Percentiles rank a stretch among this genome's conserved stretches.
phyloP scores from a whole-genome alignment of 2,329 filamentous ascomycete genomes.

The Tolypocladium paradoxum region DNA sequence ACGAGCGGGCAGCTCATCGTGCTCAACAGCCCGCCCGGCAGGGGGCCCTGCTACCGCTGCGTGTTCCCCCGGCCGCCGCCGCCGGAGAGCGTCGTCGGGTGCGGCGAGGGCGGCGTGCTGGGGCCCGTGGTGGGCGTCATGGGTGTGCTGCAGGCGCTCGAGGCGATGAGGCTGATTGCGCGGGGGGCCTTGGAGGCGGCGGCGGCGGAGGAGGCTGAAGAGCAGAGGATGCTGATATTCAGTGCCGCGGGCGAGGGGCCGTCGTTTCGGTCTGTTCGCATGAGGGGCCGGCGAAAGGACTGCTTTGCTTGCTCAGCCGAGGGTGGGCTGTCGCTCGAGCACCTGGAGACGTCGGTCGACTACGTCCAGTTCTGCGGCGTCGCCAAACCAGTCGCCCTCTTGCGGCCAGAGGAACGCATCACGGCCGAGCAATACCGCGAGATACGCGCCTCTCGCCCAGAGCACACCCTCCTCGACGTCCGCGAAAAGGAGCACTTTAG shows the following conservation, averaged over 20 bases:
- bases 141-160: conserved; percentile 84
- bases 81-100: conserved; percentile 69
- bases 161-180: conserved; percentile 75
- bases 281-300: conserved; percentile 56
- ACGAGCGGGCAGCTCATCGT: conserved; percentile 86
- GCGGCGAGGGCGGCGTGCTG: conserved; percentile 85
- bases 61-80: conserved; percentile 84
- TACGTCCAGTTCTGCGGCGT: conserved; percentile 82
- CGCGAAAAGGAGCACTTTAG: conserved; percentile 77
- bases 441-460: conserved; percentile 6
- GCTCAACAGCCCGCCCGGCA: conserved; percentile 69
- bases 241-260: conserved; percentile 27
- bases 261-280: conserved; percentile 62
- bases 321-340: conserved; percentile 47
- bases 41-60: conserved; percentile 84
- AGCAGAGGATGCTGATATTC: conserved; percentile 34
- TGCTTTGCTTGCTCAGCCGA: conserved; percentile 68
- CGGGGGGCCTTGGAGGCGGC: conserved; percentile 16
- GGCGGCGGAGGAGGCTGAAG: conserved; percentile 9
- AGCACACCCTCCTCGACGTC: conserved; percentile 66
- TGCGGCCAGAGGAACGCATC: conserved; percentile 57
- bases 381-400: conserved; percentile 37
- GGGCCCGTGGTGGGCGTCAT: conserved; percentile 89
- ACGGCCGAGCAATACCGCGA: conserved; percentile 48
- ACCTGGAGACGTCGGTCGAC: conserved; percentile 56